Conservation (phyloP, 768 basidiomycete genomes). For the Serendipita indica region DNA sequence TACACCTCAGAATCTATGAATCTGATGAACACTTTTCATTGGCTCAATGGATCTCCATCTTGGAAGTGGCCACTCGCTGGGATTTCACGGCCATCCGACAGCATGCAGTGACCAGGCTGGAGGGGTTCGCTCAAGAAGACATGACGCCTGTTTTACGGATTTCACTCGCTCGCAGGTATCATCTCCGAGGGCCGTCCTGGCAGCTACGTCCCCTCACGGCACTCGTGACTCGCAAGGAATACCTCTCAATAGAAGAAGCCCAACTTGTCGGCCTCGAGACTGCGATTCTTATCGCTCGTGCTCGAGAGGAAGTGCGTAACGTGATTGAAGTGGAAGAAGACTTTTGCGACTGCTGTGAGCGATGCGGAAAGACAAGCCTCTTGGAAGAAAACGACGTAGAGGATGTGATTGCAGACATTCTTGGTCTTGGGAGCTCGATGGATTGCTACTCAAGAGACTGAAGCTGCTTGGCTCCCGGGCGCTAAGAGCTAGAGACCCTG, state of each 20-base stretch:
- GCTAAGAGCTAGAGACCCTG: no score
- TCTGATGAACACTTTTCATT: not conserved
- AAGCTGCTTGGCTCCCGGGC: no score
- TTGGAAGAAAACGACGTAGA: not conserved
- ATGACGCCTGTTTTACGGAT: not conserved
- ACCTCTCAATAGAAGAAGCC: not conserved
- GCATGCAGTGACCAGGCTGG: not conserved
- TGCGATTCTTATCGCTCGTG: not conserved
- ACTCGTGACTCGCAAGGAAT: not conserved
- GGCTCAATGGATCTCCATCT: not conserved
- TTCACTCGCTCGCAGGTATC: not conserved
- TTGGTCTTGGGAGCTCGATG: no score
- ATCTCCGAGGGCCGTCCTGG: not conserved
- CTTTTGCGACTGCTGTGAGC: not conserved
- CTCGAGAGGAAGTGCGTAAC: not conserved
- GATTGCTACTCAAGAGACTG: no score
- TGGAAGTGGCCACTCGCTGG: not conserved
- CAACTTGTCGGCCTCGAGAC: not conserved
- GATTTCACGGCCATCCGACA: not conserved
- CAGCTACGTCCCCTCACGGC: not conserved
- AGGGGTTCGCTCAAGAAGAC: not conserved
- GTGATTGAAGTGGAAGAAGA: not conserved
- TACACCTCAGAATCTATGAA: not conserved
- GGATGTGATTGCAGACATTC: not conserved
- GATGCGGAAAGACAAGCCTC: not conserved